phyloP scores from a whole-genome alignment of 371 early-diverging fungal species.

The Thermomucor indicae-seudaticae region DNA sequence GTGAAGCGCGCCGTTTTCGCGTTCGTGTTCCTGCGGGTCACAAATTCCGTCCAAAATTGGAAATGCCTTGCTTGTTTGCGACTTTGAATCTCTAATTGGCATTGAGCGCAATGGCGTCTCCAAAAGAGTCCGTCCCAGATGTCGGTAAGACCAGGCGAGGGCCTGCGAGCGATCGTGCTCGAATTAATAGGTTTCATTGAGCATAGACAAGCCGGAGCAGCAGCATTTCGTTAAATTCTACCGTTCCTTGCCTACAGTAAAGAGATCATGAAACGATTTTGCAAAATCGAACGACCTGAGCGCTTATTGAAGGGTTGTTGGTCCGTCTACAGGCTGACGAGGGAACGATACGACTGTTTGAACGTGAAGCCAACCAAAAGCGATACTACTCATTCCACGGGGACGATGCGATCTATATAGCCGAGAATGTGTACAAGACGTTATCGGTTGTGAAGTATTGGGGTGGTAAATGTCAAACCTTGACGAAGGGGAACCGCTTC shows the following conservation, averaged over 20 bases:
- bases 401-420: conserved; percentile 82
- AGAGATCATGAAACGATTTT: neutral
- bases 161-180: neutral
- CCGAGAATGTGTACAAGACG: conserved; percentile 85
- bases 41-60: too few species aligned
- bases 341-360: conserved; percentile 69
- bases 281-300: neutral
- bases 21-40: too few species aligned
- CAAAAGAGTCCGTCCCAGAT: neutral
- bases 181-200: neutral
- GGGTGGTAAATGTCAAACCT: conserved; percentile 49
- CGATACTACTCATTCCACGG: conserved; percentile 81
- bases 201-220: conserved; percentile 10
- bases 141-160: neutral
- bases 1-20: too few species aligned
- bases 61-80: too few species aligned
- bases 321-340: conserved; percentile 31
- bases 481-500: neutral
- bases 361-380: conserved; percentile 49
- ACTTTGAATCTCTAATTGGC: too few species aligned
- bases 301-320: too few species aligned
- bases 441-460: conserved; percentile 86
- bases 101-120: neutral
- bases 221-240: conserved; percentile 7
- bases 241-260: conserved; percentile 6